These are phyloP conservation scores for Apiospora marii DNA, from an alignment of 2,329 filamentous ascomycete genomes.

Conservation along the genomic window DNA sequence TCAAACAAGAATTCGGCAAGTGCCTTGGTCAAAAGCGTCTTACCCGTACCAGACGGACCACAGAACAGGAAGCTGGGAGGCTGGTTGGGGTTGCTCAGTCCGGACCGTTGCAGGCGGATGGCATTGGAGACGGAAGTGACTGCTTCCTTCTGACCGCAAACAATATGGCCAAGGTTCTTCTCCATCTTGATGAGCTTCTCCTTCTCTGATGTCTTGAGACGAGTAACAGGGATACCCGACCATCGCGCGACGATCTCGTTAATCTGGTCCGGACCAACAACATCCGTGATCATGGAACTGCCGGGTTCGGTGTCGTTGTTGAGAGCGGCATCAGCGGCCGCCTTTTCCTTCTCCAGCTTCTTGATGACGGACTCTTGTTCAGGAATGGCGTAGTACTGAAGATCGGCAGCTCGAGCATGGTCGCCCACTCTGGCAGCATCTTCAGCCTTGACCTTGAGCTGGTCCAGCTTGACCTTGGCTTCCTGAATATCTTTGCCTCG, in stretches of 20 bases:
- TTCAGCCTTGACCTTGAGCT: slow-evolving; percentile 88
- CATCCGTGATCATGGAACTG: slow-evolving; percentile 84
- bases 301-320: slow-evolving; percentile 65
- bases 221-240: slow-evolving; percentile 97
- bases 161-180: slow-evolving; percentile 79
- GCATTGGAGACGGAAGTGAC: slow-evolving; percentile 94
- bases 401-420: slow-evolving; percentile 85
- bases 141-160: slow-evolving; percentile 94
- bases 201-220: slow-evolving; percentile 94
- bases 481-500: slow-evolving; percentile 92
- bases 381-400: slow-evolving; percentile 97
- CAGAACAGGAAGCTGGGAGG: slow-evolving; percentile 99
- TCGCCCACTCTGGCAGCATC: slow-evolving; percentile 91
- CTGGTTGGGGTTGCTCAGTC: slow-evolving; percentile 93
- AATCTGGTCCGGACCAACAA: slow-evolving; percentile 97
- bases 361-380: slow-evolving; percentile 86
- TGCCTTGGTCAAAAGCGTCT: slow-evolving; percentile 95
- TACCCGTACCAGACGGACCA: slow-evolving; percentile 96
- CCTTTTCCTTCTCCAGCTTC: slow-evolving; percentile 81
- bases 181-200: slow-evolving; percentile 99
- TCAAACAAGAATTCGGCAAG: slow-evolving; percentile 98
- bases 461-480: slow-evolving; percentile 93
- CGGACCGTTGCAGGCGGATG: slow-evolving; percentile 93
- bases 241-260: slow-evolving; percentile 97
- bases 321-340: slow-evolving; percentile 76